A percentile compares a stretch with the other conserved stretches of the same genome.
Evolutionary conservation across 257 asterid species (phyloP).

Genomic region (Petrea volubilis): DNA sequence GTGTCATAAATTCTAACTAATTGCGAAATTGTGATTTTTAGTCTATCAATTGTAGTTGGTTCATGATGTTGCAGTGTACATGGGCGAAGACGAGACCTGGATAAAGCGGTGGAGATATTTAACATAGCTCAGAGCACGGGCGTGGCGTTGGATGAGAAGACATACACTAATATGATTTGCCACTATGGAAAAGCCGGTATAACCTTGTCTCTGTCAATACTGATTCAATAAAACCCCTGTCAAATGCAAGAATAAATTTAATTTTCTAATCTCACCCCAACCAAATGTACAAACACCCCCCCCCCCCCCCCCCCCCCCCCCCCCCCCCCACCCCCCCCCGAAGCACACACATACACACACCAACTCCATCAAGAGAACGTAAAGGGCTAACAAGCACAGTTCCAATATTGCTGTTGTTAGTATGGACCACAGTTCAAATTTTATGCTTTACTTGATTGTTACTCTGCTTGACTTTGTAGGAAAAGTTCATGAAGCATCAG

Average conservation of each 20-base stretch:
- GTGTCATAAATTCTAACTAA: not conserved
- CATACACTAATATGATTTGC: slow-evolving; percentile 78
- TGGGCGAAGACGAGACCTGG: slow-evolving; percentile 77
- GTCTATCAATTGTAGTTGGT: slow-evolving; percentile 15
- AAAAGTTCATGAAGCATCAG: slow-evolving; percentile 70
- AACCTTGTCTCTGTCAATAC: slow-evolving; percentile 13
- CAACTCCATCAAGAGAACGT: not conserved
- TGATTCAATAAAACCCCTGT: not conserved
- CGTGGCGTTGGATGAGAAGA: slow-evolving; percentile 78
- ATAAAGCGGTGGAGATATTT: slow-evolving; percentile 73
- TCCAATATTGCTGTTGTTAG: not conserved
- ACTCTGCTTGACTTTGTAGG: slow-evolving; percentile 49
- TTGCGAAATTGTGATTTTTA: not conserved
- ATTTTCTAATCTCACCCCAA: not conserved
- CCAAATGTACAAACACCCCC: slow-evolving; percentile 10
- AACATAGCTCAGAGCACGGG: slow-evolving; percentile 61
- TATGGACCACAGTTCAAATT: not conserved
- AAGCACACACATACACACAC: too few species aligned
- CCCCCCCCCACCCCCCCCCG: too few species aligned
- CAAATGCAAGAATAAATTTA: slow-evolving; percentile 10
- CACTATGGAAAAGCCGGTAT: slow-evolving; percentile 91
- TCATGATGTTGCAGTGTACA: slow-evolving; percentile 63
- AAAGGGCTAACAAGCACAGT: not conserved
- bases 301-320: too few species aligned
- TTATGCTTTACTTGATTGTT: slow-evolving; percentile 5